Evolutionary conservation across 164 flowering plant species (phyloP).

Genomic region (Aristolochia californica): DNA sequence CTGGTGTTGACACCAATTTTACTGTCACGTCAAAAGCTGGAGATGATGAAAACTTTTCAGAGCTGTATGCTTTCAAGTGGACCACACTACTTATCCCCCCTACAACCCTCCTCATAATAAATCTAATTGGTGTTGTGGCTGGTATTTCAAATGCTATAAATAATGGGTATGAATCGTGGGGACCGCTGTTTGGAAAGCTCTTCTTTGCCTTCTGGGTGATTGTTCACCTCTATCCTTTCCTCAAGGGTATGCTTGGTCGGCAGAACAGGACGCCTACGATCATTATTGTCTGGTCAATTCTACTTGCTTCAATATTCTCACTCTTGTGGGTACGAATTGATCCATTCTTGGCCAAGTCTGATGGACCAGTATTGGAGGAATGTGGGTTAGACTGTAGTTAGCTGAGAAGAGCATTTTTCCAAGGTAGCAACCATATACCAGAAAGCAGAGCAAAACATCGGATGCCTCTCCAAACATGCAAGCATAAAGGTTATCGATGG

Average conservation of each 20-base stretch:
- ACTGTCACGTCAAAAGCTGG: slow-evolving; percentile 54
- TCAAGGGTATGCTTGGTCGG: slow-evolving; percentile 51
- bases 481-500: slow-evolving; percentile 11
- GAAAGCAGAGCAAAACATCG: neutral
- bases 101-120: slow-evolving; percentile 44
- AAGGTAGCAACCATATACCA: neutral
- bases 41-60: slow-evolving; percentile 45
- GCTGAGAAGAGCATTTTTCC: slow-evolving; percentile 2
- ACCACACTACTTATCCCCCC: slow-evolving; percentile 59
- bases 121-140: slow-evolving; percentile 52
- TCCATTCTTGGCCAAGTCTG: slow-evolving; percentile 42
- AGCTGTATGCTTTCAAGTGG: slow-evolving; percentile 56
- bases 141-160: slow-evolving; percentile 58
- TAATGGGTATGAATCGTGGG: slow-evolving; percentile 66
- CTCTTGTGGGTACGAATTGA: slow-evolving; percentile 55
- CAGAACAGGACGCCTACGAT: slow-evolving; percentile 56
- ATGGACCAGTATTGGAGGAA: slow-evolving; percentile 41
- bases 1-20: slow-evolving; percentile 52
- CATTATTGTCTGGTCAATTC: slow-evolving; percentile 53
- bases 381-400: slow-evolving; percentile 53
- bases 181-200: slow-evolving; percentile 55
- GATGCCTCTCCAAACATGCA: neutral
- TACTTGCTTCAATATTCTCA: slow-evolving; percentile 60
- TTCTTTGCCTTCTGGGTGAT: slow-evolving; percentile 64
- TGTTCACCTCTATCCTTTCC: slow-evolving; percentile 58